Evolutionary conservation across 352 stramenopile genomes (phyloP).

Genomic region (Phytophthora sp.): DNA sequence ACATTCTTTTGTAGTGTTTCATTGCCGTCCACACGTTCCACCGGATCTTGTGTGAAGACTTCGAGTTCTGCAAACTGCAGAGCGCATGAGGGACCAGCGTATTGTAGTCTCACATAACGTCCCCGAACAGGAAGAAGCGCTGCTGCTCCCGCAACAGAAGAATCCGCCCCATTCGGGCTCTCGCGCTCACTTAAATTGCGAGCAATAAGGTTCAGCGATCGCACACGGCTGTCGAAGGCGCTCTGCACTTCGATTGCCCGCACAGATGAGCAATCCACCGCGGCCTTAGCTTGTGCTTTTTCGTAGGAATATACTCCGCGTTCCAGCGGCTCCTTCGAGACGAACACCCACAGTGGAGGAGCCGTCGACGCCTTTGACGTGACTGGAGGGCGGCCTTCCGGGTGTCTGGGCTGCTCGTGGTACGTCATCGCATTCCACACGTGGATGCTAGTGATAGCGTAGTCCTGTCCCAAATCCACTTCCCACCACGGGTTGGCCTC

Average conservation of each 20-base stretch:
- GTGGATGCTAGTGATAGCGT: conserved; percentile 48
- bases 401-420: conserved; percentile 63
- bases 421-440: conserved; percentile 81
- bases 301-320: conserved; percentile 19
- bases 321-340: conserved; percentile 56
- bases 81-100: conserved; percentile 39
- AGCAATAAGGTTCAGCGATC: conserved; percentile 30
- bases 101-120: conserved; percentile 70
- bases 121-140: conserved; percentile 25
- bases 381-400: conserved; percentile 44
- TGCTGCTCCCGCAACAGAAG: background rate
- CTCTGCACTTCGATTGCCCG: conserved; percentile 30
- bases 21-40: background rate
- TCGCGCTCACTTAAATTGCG: background rate
- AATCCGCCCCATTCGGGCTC: background rate
- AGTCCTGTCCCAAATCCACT: conserved; percentile 58
- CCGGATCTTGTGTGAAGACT: conserved; percentile 43
- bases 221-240: conserved; percentile 34
- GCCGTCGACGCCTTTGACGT: conserved; percentile 41
- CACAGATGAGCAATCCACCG: conserved; percentile 15
- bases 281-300: conserved; percentile 26
- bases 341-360: conserved; percentile 58
- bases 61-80: conserved; percentile 78
- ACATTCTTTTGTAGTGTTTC: background rate
- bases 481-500: conserved; percentile 75